A percentile compares a stretch with the other conserved stretches of the same genome.
phyloP scores from a whole-genome alignment of 805 yeast genomes.

The Saccharomycopsis lassenensis region DNA sequence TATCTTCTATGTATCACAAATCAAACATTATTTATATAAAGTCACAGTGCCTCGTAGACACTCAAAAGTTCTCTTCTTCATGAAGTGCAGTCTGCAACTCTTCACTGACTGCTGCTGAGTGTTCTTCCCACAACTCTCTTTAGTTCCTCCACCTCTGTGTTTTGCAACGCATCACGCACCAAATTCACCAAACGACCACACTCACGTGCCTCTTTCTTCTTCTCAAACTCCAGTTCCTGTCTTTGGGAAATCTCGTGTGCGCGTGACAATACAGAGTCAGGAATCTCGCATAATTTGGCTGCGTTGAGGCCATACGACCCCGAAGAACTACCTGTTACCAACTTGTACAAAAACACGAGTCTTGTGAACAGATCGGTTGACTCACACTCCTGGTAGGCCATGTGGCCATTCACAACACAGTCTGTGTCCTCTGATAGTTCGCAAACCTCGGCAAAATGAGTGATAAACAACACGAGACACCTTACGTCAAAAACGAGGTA shows the following conservation, averaged over 20 bases:
- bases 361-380: constrained; percentile 27
- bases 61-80: too few species aligned
- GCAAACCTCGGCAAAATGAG: constrained; percentile 69
- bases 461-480: constrained; percentile 56
- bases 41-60: too few species aligned
- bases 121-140: too few species aligned
- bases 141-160: too few species aligned
- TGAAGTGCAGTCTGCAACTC: too few species aligned
- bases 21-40: too few species aligned
- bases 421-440: constrained; percentile 34
- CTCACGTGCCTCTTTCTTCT: not conserved
- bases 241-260: constrained; percentile 30
- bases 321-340: constrained; percentile 39
- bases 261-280: constrained; percentile 31
- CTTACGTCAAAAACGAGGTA: constrained; percentile 35
- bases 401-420: constrained; percentile 47
- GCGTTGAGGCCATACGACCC: constrained; percentile 80
- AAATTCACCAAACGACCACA: too few species aligned
- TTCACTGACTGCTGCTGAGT: too few species aligned
- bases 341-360: constrained; percentile 42
- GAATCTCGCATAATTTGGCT: constrained; percentile 63
- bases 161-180: too few species aligned
- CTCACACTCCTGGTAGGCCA: constrained; percentile 46
- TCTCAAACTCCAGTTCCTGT: not conserved
- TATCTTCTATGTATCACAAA: too few species aligned